These are phyloP conservation scores for Saprolegnia diclina DNA, from an alignment of 352 stramenopile genomes.

Conservation along the genomic window DNA sequence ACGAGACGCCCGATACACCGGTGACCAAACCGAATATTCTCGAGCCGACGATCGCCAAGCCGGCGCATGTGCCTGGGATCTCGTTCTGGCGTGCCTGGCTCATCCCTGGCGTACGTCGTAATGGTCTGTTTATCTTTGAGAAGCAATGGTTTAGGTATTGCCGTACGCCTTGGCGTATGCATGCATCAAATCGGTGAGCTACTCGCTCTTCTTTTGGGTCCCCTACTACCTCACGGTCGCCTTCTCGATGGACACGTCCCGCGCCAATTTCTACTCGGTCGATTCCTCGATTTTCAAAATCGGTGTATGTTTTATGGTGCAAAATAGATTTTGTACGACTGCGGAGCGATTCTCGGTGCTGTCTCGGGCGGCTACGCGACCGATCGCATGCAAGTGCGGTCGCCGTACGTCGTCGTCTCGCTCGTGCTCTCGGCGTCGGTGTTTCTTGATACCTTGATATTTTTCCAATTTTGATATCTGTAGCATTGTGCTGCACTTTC, in stretches of 20 bases:
- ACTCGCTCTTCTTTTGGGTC: constrained; percentile 32
- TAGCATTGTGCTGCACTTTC: constrained; percentile 18
- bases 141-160: no score
- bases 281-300: constrained; percentile 31
- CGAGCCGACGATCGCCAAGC: background rate
- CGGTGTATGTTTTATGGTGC: no score
- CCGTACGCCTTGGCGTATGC: constrained; percentile 30
- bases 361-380: constrained; percentile 20
- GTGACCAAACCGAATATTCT: background rate
- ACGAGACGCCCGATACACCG: background rate
- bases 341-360: constrained; percentile 8
- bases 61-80: background rate
- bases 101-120: constrained; percentile 24
- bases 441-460: background rate
- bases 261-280: constrained; percentile 20
- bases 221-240: constrained; percentile 29
- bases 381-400: constrained; percentile 14
- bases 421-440: constrained; percentile 8
- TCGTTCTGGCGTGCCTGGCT: constrained; percentile 21
- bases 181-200: constrained; percentile 33
- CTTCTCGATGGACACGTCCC: constrained; percentile 10
- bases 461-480: background rate
- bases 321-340: constrained; percentile 24
- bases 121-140: no score
- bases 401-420: constrained; percentile 12